Evolutionary conservation across 2,329 filamentous ascomycete genomes (phyloP), one percentile per base, ranked within the genome.

Genomic region (Rasamsonia emersonii): DNA sequence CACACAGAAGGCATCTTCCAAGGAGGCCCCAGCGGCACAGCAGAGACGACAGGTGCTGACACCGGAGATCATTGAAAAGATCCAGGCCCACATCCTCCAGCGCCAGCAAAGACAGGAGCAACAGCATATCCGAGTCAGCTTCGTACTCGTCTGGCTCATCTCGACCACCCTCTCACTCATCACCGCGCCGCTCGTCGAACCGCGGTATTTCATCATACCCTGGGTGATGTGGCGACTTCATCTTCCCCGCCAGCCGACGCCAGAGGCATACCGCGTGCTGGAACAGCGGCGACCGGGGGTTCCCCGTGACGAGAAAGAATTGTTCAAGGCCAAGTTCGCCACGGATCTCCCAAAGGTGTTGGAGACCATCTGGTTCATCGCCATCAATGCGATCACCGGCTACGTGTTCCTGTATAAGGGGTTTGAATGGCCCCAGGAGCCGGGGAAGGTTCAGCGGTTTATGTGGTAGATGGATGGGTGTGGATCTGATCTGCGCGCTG

Each of bases 151-250:
- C 18, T 79, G 72, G 68, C 54, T 94, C 5, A 61, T 77, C 4
- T 73, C 88, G 0, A 86, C 86, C 0, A 52, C 79, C 0, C 67
- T 94, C 3, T 89, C 84, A 1, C 72, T 98, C 9, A 64, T 94
- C 33, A 91, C 86, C 1, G 88, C 91, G 0, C 88, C 91, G 0
- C 71, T 98, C 1, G 89, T 98, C 7, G 91, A 98, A 56, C 91
- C 91, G 9, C 75, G 91, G 9, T 98, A 98, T 59, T 94, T 94
- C 57, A 93, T 98, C 52, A 70, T 95, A 9, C 88, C 89, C 0
- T 98, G 86, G 86, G 73, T 95, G 6, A 78, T 95, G 48, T 96
- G 88, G 85, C 73, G 91, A 1, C 61, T 96, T 5, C 73, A 93
- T 48, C 62, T 93, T 1, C 85, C 85, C 0, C 44, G 47, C 5